Conservation (phyloP, 2,329 filamentous ascomycete species). For the Fusarium oligoseptatum region DNA sequence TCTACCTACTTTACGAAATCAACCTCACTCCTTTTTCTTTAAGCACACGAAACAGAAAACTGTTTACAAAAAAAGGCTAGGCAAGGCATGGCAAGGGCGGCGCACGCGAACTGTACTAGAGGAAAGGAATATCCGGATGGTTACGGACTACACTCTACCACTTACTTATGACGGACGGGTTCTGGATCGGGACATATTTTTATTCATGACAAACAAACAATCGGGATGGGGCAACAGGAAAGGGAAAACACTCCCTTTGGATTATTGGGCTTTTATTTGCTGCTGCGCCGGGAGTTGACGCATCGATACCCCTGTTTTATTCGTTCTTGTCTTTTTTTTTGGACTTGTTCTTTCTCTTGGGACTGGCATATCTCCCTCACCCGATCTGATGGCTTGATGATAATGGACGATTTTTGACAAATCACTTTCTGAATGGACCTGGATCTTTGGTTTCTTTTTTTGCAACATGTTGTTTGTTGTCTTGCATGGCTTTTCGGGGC, state of each 20-base stretch:
- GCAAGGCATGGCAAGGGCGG: conserved; percentile 35
- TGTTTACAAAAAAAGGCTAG: conserved; percentile 45
- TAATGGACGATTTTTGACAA: conserved; percentile 38
- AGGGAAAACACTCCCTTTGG: conserved; percentile 11
- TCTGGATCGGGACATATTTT: conserved; percentile 31
- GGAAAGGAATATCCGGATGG: conserved; percentile 24
- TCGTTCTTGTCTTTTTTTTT: conserved; percentile 32
- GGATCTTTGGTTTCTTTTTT: conserved; percentile 6
- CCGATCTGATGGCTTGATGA: conserved; percentile 40
- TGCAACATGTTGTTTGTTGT: neutral
- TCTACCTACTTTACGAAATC: conserved; percentile 14
- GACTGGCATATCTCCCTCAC: conserved; percentile 28
- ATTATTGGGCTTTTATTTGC: conserved; percentile 37
- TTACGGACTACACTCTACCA: conserved; percentile 4
- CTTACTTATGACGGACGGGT: conserved; percentile 29
- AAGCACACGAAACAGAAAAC: conserved; percentile 33
- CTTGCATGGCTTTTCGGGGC: neutral
- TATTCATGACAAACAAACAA: conserved; percentile 14
- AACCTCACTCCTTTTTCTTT: conserved; percentile 8
- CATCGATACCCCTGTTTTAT: conserved; percentile 49
- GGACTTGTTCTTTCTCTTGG: conserved; percentile 12
- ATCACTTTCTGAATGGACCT: conserved; percentile 22
- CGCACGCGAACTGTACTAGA: conserved; percentile 48
- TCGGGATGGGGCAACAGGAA: conserved; percentile 22
- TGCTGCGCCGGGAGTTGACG: conserved; percentile 45